Conservation (phyloP, 202 grass and related monocot genomes). For the Carex sylvatica region DNA sequence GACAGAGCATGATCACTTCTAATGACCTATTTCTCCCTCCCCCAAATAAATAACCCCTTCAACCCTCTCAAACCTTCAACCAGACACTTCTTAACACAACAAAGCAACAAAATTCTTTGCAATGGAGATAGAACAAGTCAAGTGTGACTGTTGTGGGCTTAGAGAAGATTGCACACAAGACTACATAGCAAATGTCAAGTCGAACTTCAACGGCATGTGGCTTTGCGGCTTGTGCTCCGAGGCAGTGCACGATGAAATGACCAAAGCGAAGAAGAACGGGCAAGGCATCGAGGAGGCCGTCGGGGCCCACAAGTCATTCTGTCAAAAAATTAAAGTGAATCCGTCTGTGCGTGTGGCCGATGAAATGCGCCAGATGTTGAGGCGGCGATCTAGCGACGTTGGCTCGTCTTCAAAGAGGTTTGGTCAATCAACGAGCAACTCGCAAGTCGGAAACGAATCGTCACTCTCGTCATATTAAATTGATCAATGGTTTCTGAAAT, state of each 20-base stretch:
- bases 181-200: conserved; percentile 74
- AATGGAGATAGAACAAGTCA: conserved; percentile 84
- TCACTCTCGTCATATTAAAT: conserved; percentile 30
- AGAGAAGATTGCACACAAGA: conserved; percentile 78
- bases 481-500: background rate
- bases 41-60: conserved; percentile 35
- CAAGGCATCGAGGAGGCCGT: conserved; percentile 63
- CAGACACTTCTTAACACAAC: conserved; percentile 47
- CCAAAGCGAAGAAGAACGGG: conserved; percentile 43
- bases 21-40: background rate
- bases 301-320: conserved; percentile 82
- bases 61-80: conserved; percentile 47
- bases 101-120: conserved; percentile 56
- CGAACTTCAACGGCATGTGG: conserved; percentile 73
- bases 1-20: conserved; percentile 1
- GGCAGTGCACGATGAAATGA: conserved; percentile 65
- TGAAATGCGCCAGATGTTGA: conserved; percentile 80
- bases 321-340: conserved; percentile 59
- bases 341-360: conserved; percentile 64
- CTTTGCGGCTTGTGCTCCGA: conserved; percentile 90
- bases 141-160: conserved; percentile 76
- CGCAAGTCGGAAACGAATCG: conserved; percentile 52
- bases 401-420: conserved; percentile 39
- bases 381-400: conserved; percentile 49
- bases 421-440: conserved; percentile 24